Conservation (phyloP, 305 asterid genomes). For the Stenogyne calaminthoides region DNA sequence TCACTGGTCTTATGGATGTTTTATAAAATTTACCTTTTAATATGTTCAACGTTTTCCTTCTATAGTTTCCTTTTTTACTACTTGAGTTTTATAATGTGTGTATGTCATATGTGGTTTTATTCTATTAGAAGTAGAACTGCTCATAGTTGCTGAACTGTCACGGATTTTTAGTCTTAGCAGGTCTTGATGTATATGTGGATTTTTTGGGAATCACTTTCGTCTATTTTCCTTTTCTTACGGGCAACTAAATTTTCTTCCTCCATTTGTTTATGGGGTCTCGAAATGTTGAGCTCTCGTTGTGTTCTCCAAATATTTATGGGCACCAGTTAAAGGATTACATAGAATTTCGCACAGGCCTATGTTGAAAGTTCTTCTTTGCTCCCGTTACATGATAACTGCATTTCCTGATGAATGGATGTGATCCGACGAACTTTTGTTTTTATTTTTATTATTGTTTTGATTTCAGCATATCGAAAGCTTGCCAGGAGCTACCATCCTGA, state of each 20-base stretch:
- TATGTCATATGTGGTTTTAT: background rate
- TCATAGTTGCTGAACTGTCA: background rate
- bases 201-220: too few relatives aligned
- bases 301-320: background rate
- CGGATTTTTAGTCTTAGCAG: background rate
- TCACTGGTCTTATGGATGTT: background rate
- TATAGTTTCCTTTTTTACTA: background rate
- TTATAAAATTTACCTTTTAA: background rate
- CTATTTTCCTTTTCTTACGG: background rate
- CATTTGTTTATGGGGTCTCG: conserved; percentile 1
- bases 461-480: conserved; percentile 92
- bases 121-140: background rate
- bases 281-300: background rate
- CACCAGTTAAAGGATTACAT: conserved; percentile 5
- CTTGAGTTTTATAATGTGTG: background rate
- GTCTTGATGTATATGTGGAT: background rate
- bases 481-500: conserved; percentile 97
- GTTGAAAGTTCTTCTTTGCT: background rate
- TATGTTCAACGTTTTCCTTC: background rate
- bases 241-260: background rate
- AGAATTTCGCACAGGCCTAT: background rate
- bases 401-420: conserved; percentile 11
- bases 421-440: conserved; percentile 12
- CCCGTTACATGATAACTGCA: conserved; percentile 19
- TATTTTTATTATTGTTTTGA: conserved; percentile 20